Percentiles rank a stretch among this genome's conserved stretches.
Conservation (phyloP, 2,329 filamentous ascomycete species). For the Neoarthrinium moseri region DNA sequence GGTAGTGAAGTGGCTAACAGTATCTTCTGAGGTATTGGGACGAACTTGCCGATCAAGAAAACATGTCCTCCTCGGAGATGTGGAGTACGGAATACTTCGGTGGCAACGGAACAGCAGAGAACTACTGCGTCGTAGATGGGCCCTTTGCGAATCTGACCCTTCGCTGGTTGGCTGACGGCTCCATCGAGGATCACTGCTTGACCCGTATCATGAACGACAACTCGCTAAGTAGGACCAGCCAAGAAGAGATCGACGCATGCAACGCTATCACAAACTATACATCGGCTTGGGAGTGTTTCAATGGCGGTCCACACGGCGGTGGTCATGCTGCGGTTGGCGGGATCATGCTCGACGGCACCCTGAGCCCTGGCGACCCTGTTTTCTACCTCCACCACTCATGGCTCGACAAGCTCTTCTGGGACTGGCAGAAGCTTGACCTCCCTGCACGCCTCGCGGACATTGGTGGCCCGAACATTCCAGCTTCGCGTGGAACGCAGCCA, state of each 20-base stretch:
- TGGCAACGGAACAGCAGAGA: not conserved
- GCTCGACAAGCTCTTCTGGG: slow-evolving; percentile 27
- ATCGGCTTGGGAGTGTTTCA: slow-evolving; percentile 18
- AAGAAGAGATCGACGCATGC: slow-evolving; percentile 6
- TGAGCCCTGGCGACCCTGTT: slow-evolving; percentile 31
- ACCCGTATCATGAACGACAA: not conserved
- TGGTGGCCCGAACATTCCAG: slow-evolving; percentile 16
- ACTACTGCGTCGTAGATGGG: slow-evolving; percentile 2
- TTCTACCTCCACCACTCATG: slow-evolving; percentile 30
- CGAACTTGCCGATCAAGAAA: not conserved
- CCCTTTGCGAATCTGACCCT: slow-evolving; percentile 4
- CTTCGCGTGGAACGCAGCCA: not conserved
- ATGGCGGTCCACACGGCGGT: slow-evolving; percentile 16
- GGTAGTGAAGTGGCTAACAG: no score
- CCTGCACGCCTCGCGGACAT: slow-evolving; percentile 21
- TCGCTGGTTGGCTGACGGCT: not conserved
- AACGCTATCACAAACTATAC: slow-evolving; percentile 11
- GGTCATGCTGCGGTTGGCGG: slow-evolving; percentile 22
- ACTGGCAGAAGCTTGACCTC: slow-evolving; percentile 24
- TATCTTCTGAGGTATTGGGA: not conserved
- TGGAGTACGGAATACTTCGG: slow-evolving; percentile 1
- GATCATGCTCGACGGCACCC: slow-evolving; percentile 16
- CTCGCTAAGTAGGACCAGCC: not conserved
- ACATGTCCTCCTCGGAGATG: slow-evolving; percentile 2
- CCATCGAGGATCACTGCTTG: not conserved